phyloP scores from a whole-genome alignment of 768 basidiomycete species.

The Terana coerulea region DNA sequence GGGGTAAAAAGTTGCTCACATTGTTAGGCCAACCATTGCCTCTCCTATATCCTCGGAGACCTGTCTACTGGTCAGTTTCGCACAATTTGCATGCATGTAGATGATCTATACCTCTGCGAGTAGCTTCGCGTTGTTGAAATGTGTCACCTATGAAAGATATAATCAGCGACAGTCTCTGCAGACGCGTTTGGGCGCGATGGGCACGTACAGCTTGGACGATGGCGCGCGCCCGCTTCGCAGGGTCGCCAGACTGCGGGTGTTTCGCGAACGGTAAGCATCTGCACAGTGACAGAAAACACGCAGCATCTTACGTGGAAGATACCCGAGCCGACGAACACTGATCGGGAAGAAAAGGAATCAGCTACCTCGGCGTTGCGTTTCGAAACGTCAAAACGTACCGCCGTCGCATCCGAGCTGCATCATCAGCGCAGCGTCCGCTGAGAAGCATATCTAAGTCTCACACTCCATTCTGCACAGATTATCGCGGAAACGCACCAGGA shows the following conservation, averaged over 20 bases:
- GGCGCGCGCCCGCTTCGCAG: conserved; percentile 89
- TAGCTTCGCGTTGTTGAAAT: conserved; percentile 91
- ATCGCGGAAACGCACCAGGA: conserved; percentile 52
- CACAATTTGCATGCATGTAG: not conserved
- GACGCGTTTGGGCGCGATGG: not conserved
- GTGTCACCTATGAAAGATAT: conserved; percentile 64
- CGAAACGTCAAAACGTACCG: conserved; percentile 46
- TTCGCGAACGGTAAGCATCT: no score
- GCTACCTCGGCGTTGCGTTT: conserved; percentile 6
- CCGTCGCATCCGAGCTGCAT: conserved; percentile 98
- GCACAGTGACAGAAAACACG: not conserved
- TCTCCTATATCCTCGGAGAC: conserved; percentile 80
- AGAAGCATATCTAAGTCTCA: conserved; percentile 14
- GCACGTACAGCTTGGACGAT: conserved; percentile 86
- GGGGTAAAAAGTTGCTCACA: conserved; percentile 46
- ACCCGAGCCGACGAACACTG: conserved; percentile 97
- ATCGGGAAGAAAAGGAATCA: conserved; percentile 10
- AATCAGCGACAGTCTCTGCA: not conserved
- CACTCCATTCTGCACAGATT: not conserved
- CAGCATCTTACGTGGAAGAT: conserved; percentile 77
- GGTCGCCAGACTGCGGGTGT: conserved; percentile 75
- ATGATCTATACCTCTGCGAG: conserved; percentile 87
- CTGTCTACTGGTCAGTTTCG: conserved; percentile 29
- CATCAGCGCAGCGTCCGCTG: conserved; percentile 96
- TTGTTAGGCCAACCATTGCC: conserved; percentile 92